Conservation (phyloP, 192 early-diverging fungal genomes). For the Diversispora epigaea region DNA sequence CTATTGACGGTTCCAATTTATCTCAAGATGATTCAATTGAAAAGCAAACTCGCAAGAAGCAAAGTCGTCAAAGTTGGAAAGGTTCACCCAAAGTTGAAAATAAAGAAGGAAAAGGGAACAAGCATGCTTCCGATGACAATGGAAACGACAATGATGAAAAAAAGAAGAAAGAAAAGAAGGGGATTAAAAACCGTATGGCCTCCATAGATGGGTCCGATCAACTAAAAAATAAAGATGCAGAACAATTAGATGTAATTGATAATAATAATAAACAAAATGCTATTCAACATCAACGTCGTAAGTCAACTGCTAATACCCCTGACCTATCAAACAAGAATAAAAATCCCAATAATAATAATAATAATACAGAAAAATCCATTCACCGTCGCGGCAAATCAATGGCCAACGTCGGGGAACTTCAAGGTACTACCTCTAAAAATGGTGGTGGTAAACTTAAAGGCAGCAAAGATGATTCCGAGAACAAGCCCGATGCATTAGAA, state of each 20-base stretch:
- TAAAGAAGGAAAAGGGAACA: slow-evolving; percentile 22
- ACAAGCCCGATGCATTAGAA: slow-evolving; percentile 42
- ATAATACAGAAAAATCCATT: slow-evolving; percentile 3
- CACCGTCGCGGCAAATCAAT: slow-evolving; percentile 32
- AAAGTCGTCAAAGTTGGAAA: slow-evolving; percentile 28
- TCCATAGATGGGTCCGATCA: slow-evolving; percentile 4
- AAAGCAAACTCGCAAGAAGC: slow-evolving; percentile 28
- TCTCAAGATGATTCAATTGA: slow-evolving; percentile 10
- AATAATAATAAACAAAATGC: not conserved
- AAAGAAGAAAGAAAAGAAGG: slow-evolving; percentile 29
- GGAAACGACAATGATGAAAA: slow-evolving; percentile 23
- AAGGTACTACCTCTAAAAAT: not conserved
- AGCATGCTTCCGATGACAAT: not conserved
- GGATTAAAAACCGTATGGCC: slow-evolving; percentile 7
- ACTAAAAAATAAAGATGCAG: slow-evolving; percentile 9
- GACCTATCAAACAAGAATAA: slow-evolving; percentile 27
- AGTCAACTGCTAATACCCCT: slow-evolving; percentile 20
- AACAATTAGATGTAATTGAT: slow-evolving; percentile 9
- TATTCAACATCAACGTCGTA: slow-evolving; percentile 26
- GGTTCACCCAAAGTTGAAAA: not conserved
- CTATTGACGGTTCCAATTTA: not conserved
- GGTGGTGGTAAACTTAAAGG: slow-evolving; percentile 16
- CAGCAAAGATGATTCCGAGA: slow-evolving; percentile 36
- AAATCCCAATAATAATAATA: slow-evolving; percentile 26
- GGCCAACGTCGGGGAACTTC: slow-evolving; percentile 25